Evolutionary conservation across 1,284 basidiomycete genomes (phyloP).

Genomic region (Quambalaria eucalypti): DNA sequence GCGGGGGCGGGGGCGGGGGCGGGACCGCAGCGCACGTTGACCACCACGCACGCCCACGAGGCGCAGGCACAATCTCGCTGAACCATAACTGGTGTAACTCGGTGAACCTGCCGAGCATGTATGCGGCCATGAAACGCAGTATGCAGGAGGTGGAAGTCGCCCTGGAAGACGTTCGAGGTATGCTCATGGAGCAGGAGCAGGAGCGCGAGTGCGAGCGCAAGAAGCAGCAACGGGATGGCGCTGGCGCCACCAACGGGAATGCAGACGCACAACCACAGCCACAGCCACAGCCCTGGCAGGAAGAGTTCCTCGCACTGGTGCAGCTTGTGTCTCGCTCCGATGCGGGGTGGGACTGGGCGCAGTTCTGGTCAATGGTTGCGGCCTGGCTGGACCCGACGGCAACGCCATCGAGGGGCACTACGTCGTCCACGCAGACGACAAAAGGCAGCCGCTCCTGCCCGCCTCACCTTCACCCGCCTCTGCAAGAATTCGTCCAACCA

Average conservation of each 20-base stretch:
- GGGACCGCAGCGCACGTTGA: too few relatives aligned
- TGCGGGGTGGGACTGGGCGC: conserved; percentile 41
- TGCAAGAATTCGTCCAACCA: too few relatives aligned
- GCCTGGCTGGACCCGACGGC: conserved; percentile 9
- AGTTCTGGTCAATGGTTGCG: conserved; percentile 37
- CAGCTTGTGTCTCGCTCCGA: conserved; percentile 29
- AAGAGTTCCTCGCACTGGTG: conserved; percentile 23
- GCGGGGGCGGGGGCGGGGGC: too few relatives aligned
- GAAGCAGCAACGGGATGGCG: conserved; percentile 43
- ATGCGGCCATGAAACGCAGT: conserved; percentile 47
- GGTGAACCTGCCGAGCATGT: conserved; percentile 50
- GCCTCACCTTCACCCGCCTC: too few relatives aligned
- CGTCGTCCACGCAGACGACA: too few relatives aligned
- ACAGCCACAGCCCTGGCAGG: conserved; percentile 11
- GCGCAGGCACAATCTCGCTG: conserved; percentile 18
- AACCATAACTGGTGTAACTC: conserved; percentile 52
- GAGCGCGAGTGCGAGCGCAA: conserved; percentile 51
- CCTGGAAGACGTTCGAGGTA: conserved; percentile 50
- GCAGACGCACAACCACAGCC: neutral
- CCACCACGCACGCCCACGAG: too few relatives aligned
- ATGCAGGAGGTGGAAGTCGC: conserved; percentile 48
- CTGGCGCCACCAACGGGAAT: neutral
- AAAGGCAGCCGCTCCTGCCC: too few relatives aligned
- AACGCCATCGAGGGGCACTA: too few relatives aligned
- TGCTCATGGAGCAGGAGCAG: conserved; percentile 46